Percentiles rank a stretch among this genome's conserved stretches.
phyloP scores from a whole-genome alignment of 768 basidiomycete species.

The Tephrocybe sp. region DNA sequence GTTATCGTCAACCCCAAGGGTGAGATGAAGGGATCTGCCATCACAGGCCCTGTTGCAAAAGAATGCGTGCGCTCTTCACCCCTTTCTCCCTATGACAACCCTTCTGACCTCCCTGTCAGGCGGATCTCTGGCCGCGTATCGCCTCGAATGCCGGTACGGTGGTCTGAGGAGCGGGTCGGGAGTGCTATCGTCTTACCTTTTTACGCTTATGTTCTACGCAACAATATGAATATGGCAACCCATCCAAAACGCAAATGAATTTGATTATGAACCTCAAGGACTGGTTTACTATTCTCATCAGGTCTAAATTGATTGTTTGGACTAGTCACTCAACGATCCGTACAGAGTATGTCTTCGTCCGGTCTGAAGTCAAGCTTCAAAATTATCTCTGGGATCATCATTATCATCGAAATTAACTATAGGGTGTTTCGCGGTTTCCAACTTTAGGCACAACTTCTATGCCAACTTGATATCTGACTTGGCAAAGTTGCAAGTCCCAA shows the following conservation, averaged over 20 bases:
- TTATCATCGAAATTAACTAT: no score
- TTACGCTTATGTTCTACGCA: constrained; percentile 19
- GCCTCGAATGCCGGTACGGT: constrained; percentile 99
- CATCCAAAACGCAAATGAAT: neutral
- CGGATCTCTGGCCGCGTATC: constrained; percentile 99
- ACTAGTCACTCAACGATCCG: no score
- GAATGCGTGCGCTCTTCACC: constrained; percentile 79
- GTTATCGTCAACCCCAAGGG: constrained; percentile 99
- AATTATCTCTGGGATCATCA: no score
- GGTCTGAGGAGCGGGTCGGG: constrained; percentile 56
- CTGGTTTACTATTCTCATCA: no score
- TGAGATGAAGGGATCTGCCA: constrained; percentile 99
- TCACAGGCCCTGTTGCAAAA: constrained; percentile 97
- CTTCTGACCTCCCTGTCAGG: constrained; percentile 43
- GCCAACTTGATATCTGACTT: no score
- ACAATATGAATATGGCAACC: constrained; percentile 17
- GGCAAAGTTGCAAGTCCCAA: no score
- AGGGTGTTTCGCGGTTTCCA: no score
- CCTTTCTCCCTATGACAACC: neutral
- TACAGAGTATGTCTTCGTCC: no score
- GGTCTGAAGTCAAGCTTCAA: no score
- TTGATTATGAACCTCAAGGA: neutral
- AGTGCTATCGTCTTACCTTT: constrained; percentile 12
- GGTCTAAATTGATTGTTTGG: no score
- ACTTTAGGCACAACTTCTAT: no score